Percentiles rank a stretch among this genome's conserved stretches.
These are phyloP conservation scores for Sphagnum tenellum DNA, from an alignment of 225 moss, liverwort and hornwort species.

Conservation along the genomic window DNA sequence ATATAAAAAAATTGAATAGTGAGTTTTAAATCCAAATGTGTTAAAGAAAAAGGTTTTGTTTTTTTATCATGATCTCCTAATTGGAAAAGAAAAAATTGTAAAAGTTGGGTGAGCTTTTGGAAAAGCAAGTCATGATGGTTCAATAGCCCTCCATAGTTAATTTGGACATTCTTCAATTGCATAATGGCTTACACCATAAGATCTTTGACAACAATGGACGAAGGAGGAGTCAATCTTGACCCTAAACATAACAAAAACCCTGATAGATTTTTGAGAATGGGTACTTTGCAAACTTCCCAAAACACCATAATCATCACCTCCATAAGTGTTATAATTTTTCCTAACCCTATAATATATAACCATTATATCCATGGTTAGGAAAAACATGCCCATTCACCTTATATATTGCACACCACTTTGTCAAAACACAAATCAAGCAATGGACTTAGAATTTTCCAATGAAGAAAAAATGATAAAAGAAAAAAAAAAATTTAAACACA, in stretches of 20 bases:
- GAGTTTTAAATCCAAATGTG: conserved; percentile 30
- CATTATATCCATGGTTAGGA: too few species aligned
- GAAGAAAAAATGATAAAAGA: too few species aligned
- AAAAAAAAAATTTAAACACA: too few species aligned
- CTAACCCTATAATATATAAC: not conserved
- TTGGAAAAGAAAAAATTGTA: conserved; percentile 25
- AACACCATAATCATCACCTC: conserved; percentile 2
- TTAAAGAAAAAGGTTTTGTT: conserved; percentile 16
- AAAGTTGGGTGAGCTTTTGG: conserved; percentile 33
- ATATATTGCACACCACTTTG: too few species aligned
- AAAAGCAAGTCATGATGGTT: conserved; percentile 48
- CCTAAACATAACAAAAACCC: conserved; percentile 56
- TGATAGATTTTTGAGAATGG: conserved; percentile 49
- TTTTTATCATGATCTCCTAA: conserved; percentile 2
- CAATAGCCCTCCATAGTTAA: conserved; percentile 43
- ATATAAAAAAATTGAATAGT: conserved; percentile 50
- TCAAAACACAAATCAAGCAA: too few species aligned
- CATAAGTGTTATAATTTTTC: not conserved
- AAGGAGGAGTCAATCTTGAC: conserved; percentile 35
- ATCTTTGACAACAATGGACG: conserved; percentile 33
- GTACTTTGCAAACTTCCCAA: conserved; percentile 47
- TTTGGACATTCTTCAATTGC: conserved; percentile 28
- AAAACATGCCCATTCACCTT: too few species aligned
- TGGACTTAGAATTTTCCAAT: too few species aligned
- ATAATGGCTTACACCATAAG: conserved; percentile 34